Conservation (phyloP, 352 stramenopile species). For the Phytophthora niederhauseri region DNA sequence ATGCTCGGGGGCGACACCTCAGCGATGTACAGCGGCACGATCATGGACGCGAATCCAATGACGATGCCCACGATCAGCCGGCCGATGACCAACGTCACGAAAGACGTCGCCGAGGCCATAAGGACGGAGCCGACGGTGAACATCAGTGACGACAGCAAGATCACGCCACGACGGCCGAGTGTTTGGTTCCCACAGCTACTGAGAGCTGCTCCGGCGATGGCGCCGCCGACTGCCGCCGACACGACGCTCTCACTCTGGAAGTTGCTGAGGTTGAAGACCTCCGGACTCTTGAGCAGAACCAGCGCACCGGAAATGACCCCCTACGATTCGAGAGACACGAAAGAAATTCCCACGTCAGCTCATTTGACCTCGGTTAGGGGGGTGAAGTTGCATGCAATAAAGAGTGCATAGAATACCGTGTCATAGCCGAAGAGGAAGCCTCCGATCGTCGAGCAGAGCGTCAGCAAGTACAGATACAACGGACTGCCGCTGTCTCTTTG, state of each 20-base stretch:
- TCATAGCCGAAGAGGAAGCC: constrained; percentile 89
- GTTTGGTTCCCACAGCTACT: constrained; percentile 68
- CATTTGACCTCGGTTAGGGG: background rate
- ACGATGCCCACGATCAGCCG: constrained; percentile 64
- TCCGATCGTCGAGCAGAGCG: constrained; percentile 68
- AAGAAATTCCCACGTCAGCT: too few species aligned
- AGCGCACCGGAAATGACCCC: constrained; percentile 80
- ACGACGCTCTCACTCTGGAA: constrained; percentile 73
- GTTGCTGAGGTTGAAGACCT: constrained; percentile 60
- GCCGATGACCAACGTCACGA: constrained; percentile 56
- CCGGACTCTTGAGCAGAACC: constrained; percentile 66
- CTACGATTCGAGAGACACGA: constrained; percentile 19
- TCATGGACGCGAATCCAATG: constrained; percentile 79
- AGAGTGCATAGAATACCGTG: constrained; percentile 39
- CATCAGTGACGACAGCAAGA: constrained; percentile 67
- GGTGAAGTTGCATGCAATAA: background rate
- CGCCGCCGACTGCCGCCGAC: constrained; percentile 65
- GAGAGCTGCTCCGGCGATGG: constrained; percentile 69
- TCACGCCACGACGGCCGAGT: constrained; percentile 59
- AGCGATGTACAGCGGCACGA: constrained; percentile 80
- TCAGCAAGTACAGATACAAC: constrained; percentile 70
- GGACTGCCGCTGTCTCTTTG: background rate
- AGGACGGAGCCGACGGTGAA: constrained; percentile 67
- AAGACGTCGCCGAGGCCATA: constrained; percentile 59
- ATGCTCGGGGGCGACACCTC: constrained; percentile 71